phyloP scores from a whole-genome alignment of 129 eudicot genomes.

The Rutidosis leptorrhynchoides region DNA sequence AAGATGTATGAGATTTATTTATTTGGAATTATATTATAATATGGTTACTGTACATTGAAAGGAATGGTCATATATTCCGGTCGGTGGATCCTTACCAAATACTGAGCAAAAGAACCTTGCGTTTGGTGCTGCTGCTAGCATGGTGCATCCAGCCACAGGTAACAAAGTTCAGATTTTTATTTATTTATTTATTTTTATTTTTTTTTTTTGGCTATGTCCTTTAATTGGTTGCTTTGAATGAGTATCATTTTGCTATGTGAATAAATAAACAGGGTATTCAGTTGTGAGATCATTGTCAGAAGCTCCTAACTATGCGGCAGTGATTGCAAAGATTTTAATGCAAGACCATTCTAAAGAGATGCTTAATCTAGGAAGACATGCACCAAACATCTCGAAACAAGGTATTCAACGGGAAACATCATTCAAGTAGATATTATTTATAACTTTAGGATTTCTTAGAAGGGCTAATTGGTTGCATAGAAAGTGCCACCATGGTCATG shows the following conservation, averaged over 20 bases:
- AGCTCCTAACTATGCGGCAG: slow-evolving; percentile 92
- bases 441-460: background rate
- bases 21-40: background rate
- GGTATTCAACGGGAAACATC: slow-evolving; percentile 42
- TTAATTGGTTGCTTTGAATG: background rate
- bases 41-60: slow-evolving; percentile 30
- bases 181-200: too few species aligned
- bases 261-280: slow-evolving; percentile 78
- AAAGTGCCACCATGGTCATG: background rate
- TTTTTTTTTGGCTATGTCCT: background rate
- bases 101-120: slow-evolving; percentile 97
- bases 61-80: slow-evolving; percentile 99
- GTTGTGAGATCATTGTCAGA: slow-evolving; percentile 96
- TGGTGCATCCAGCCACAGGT: slow-evolving; percentile 99
- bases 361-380: slow-evolving; percentile 33
- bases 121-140: slow-evolving; percentile 99
- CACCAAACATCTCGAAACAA: slow-evolving; percentile 72
- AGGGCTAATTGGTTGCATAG: background rate
- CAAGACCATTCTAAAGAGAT: slow-evolving; percentile 41
- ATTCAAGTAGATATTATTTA: background rate
- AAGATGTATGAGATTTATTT: background rate
- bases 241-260: slow-evolving; percentile 6
- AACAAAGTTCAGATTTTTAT: slow-evolving; percentile 17
- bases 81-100: slow-evolving; percentile 94
- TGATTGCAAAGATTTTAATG: slow-evolving; percentile 69